phyloP scores from a whole-genome alignment of 129 eudicot species.

The Oenanthe sinensis region DNA sequence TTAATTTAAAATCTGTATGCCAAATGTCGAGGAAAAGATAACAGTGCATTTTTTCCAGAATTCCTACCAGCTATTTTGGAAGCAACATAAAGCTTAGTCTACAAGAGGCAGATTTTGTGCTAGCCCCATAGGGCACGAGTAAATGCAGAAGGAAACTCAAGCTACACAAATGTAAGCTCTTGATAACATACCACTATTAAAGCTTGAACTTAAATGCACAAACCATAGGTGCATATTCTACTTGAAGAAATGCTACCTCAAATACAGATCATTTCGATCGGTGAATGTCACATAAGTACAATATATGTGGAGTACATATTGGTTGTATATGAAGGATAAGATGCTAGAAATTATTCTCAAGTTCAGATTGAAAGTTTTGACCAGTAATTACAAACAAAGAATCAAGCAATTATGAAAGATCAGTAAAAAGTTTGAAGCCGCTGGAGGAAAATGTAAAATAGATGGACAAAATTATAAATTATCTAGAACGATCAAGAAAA shows the following conservation, averaged over 20 bases:
- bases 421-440: not conserved
- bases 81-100: not conserved
- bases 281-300: not conserved
- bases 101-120: not conserved
- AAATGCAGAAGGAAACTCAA: not conserved
- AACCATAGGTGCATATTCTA: not conserved
- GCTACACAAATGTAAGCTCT: too few species aligned
- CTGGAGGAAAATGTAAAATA: not conserved
- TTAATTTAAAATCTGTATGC: not conserved
- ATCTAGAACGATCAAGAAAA: not conserved
- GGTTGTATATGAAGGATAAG: not conserved
- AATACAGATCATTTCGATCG: not conserved
- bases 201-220: not conserved
- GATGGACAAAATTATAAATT: not conserved
- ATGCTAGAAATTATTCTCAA: too few species aligned
- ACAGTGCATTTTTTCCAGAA: not conserved
- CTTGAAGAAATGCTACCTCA: not conserved
- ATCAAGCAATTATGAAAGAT: not conserved
- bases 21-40: not conserved
- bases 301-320: not conserved
- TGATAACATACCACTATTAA: too few species aligned
- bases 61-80: not conserved
- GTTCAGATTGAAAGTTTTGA: not conserved
- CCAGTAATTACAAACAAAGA: not conserved
- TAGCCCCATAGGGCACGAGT: not conserved